Percentiles rank a stretch among this genome's conserved stretches.
phyloP scores from a whole-genome alignment of 2,329 filamentous ascomycete genomes.

The Neonectria hederae region DNA sequence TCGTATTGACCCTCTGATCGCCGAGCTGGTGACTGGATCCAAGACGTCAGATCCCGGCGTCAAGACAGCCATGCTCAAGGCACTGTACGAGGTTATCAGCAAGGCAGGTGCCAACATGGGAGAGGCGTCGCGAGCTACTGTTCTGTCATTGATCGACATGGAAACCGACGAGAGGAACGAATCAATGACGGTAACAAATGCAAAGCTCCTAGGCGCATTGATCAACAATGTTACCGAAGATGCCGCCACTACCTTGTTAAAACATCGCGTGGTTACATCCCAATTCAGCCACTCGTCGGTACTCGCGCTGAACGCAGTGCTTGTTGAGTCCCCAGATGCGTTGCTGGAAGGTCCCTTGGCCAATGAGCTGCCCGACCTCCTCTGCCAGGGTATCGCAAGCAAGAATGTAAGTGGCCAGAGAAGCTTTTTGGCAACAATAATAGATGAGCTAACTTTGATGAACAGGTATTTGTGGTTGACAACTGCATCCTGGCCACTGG shows the following conservation, averaged over 20 bases:
- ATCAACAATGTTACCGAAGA: conserved; percentile 86
- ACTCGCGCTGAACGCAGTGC: conserved; percentile 86
- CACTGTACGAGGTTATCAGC: conserved; percentile 93
- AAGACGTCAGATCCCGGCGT: conserved; percentile 88
- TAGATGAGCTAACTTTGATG: not conserved
- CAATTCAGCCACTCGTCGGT: conserved; percentile 82
- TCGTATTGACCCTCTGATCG: conserved; percentile 91
- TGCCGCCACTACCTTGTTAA: conserved; percentile 66
- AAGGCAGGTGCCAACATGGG: conserved; percentile 96
- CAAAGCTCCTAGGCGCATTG: conserved; percentile 87
- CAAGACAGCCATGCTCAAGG: conserved; percentile 95
- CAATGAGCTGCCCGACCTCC: conserved; percentile 78
- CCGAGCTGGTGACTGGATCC: conserved; percentile 92
- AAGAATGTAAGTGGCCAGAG: conserved; percentile 69
- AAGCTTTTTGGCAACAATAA: not conserved
- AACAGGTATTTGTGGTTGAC: conserved; percentile 82
- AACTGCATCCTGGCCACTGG: conserved; percentile 90
- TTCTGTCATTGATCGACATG: conserved; percentile 87
- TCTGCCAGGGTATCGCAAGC: conserved; percentile 81
- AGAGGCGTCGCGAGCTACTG: conserved; percentile 85
- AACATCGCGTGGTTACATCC: conserved; percentile 80
- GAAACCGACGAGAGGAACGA: conserved; percentile 80
- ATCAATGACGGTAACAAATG: conserved; percentile 87
- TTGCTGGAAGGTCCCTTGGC: conserved; percentile 72
- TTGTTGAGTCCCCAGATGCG: conserved; percentile 79